phyloP scores from a whole-genome alignment of 1,284 basidiomycete genomes.

The Wolfiporia cocos region DNA sequence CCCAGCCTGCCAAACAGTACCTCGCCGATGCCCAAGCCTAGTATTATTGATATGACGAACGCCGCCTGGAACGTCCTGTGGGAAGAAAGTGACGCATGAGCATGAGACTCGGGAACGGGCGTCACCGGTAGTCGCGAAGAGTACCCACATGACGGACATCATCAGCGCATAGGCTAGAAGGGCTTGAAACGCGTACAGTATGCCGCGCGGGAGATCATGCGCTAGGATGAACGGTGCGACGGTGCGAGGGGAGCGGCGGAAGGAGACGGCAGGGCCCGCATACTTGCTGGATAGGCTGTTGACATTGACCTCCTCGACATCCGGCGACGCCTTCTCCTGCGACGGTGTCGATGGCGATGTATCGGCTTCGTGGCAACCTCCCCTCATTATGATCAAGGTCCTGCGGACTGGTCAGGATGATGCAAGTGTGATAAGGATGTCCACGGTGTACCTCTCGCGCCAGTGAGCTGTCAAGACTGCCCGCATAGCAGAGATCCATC shows the following conservation, averaged over 20 bases:
- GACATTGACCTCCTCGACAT: slow-evolving; percentile 12
- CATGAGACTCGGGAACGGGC: slow-evolving; percentile 7
- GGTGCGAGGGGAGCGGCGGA: slow-evolving; percentile 12
- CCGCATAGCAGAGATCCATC: slow-evolving; percentile 56
- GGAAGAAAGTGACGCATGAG: slow-evolving; percentile 3
- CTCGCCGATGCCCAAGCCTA: slow-evolving; percentile 62
- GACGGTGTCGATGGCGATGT: slow-evolving; percentile 2
- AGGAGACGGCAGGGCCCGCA: slow-evolving; percentile 2
- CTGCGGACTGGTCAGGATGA: background rate
- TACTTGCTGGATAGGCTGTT: slow-evolving; percentile 5
- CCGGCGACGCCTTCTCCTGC: slow-evolving; percentile 8
- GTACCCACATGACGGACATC: slow-evolving; percentile 65
- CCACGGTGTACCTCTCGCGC: slow-evolving; percentile 45
- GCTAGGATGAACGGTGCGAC: slow-evolving; percentile 52
- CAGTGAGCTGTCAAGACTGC: slow-evolving; percentile 48
- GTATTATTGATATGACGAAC: slow-evolving; percentile 58
- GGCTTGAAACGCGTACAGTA: slow-evolving; percentile 50
- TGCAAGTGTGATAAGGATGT: background rate
- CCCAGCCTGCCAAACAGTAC: slow-evolving; percentile 53
- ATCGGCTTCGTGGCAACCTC: too few relatives aligned
- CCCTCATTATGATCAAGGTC: too few relatives aligned
- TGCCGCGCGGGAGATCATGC: slow-evolving; percentile 60
- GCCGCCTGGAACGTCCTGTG: slow-evolving; percentile 69
- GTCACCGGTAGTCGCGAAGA: slow-evolving; percentile 2
- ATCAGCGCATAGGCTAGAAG: slow-evolving; percentile 56